Conservation (phyloP, 331 rosid genomes). For the Malus hybrid region DNA sequence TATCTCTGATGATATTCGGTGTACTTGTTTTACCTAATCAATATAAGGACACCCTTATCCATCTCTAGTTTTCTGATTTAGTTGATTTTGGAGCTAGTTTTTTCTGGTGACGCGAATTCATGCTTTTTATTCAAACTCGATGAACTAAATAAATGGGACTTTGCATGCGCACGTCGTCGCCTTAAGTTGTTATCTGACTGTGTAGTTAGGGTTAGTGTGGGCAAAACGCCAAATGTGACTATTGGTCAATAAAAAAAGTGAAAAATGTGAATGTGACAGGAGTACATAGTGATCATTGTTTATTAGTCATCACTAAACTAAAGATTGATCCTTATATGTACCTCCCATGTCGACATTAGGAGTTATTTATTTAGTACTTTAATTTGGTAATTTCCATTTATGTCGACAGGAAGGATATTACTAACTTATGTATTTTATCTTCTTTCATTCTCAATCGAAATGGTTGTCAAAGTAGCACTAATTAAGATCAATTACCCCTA, state of each 20-base stretch:
- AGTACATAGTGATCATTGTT: neutral
- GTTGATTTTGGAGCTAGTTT: neutral
- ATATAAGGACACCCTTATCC: neutral
- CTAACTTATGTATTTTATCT: too few species aligned
- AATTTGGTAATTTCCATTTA: too few species aligned
- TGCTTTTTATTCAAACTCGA: neutral
- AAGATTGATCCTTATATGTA: neutral
- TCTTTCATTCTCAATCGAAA: too few species aligned
- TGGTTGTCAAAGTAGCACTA: too few species aligned
- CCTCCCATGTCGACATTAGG: too few species aligned
- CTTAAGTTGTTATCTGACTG: slow-evolving; percentile 4
- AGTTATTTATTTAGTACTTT: too few species aligned
- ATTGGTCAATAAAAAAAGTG: neutral
- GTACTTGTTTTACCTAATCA: too few species aligned
- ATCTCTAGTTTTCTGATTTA: too few species aligned
- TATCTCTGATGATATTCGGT: too few species aligned
- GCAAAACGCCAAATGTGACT: slow-evolving; percentile 31
- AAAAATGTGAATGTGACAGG: slow-evolving; percentile 32
- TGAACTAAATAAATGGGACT: neutral
- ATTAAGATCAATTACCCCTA: too few species aligned
- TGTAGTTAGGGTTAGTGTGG: slow-evolving; percentile 21
- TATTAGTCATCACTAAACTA: slow-evolving; percentile 3
- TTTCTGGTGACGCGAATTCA: neutral
- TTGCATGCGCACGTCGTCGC: slow-evolving; percentile 9
- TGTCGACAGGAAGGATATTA: too few species aligned